These are phyloP conservation scores for Glycyrrhiza uralensis DNA, from an alignment of 306 rosid genomes.

Conservation along the genomic window DNA sequence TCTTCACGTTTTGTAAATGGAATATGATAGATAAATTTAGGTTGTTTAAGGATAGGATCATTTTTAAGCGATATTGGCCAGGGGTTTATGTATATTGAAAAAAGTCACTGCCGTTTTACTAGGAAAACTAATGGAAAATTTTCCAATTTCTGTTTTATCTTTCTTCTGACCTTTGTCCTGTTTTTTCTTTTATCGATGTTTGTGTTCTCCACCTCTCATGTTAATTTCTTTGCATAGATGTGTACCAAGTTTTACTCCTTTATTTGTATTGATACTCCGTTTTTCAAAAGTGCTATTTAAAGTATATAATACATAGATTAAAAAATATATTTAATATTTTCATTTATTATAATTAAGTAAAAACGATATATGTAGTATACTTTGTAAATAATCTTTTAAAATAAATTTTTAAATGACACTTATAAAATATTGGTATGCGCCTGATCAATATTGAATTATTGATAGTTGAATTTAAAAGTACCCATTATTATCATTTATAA, in stretches of 20 bases:
- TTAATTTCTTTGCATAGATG: background rate
- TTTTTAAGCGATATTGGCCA: conserved; percentile 31
- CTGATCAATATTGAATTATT: no score
- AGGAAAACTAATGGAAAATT: conserved; percentile 35
- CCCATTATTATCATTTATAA: background rate
- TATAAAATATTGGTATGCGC: no score
- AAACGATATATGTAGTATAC: no score
- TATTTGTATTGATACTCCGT: no score
- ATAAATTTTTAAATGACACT: no score
- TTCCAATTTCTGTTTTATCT: background rate
- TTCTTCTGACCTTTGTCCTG: background rate
- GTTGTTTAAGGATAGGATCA: conserved; percentile 32
- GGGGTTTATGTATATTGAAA: conserved; percentile 52
- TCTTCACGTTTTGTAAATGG: conserved; percentile 50
- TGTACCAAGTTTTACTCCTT: no score
- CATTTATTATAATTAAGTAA: no score
- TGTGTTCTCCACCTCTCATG: background rate
- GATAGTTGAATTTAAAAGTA: background rate
- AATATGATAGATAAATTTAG: conserved; percentile 48
- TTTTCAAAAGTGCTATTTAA: no score
- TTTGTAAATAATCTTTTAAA: no score
- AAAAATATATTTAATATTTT: no score
- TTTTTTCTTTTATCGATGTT: background rate
- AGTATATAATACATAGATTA: no score
- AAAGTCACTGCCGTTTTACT: conserved; percentile 28